Evolutionary conservation across 345 rosid species (phyloP).

Genomic region (Diplotaxis tenuifolia): DNA sequence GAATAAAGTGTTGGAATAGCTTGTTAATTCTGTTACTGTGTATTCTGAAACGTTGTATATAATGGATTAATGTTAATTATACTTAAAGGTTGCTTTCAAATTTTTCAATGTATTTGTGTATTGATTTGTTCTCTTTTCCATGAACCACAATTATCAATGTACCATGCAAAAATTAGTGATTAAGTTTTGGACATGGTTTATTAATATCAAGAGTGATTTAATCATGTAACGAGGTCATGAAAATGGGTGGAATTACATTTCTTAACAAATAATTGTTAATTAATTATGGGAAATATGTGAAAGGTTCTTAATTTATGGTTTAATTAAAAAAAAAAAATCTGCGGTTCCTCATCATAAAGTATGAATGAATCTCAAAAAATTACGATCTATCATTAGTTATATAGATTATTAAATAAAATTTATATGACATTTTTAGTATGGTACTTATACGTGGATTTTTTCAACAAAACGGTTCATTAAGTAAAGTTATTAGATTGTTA

Average conservation of each 20-base stretch:
- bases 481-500: too few relatives aligned
- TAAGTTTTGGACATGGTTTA: not conserved
- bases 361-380: too few relatives aligned
- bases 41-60: constrained; percentile 19
- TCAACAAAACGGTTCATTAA: too few relatives aligned
- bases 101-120: not conserved
- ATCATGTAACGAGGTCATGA: not conserved
- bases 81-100: constrained; percentile 18
- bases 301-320: too few relatives aligned
- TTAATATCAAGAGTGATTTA: not conserved
- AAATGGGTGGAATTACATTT: not conserved
- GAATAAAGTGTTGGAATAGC: constrained; percentile 16
- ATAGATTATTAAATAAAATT: too few relatives aligned
- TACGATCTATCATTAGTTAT: too few relatives aligned
- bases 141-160: constrained; percentile 12
- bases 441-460: too few relatives aligned
- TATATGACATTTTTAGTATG: too few relatives aligned
- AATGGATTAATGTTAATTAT: not conserved
- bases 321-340: too few relatives aligned
- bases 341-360: too few relatives aligned
- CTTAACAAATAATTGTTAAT: too few relatives aligned
- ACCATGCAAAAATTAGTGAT: not conserved
- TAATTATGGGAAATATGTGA: too few relatives aligned
- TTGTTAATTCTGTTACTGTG: constrained; percentile 5
- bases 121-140: not conserved